Evolutionary conservation across 768 basidiomycete genomes (phyloP).

Genomic region (Multifurca ochricompacta): DNA sequence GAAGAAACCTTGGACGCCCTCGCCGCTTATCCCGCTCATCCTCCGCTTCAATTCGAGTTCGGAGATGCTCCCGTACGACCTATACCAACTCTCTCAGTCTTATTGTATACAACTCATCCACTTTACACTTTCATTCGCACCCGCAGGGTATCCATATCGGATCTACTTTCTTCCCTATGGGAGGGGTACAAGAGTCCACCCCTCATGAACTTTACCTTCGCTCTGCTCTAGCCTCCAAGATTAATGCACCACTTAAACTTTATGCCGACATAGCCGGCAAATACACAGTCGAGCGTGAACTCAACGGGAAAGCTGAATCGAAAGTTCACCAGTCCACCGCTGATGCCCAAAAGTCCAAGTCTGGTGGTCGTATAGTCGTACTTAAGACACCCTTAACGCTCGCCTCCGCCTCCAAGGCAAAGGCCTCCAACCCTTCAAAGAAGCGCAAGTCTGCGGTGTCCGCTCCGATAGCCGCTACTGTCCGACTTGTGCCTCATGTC

Average conservation of each 20-base stretch:
- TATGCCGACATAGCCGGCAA: conserved; percentile 71
- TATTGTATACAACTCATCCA: background rate
- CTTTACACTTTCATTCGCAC: background rate
- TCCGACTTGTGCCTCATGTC: conserved; percentile 13
- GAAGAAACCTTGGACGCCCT: conserved; percentile 65
- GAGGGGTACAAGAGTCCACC: conserved; percentile 41
- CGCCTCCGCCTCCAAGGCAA: conserved; percentile 23
- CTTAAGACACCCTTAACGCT: conserved; percentile 33
- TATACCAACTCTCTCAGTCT: background rate
- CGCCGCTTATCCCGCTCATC: conserved; percentile 38
- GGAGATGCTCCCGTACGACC: conserved; percentile 47
- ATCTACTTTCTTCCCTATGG: conserved; percentile 55
- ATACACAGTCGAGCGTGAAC: conserved; percentile 56
- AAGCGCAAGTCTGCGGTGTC: conserved; percentile 15
- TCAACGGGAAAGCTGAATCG: conserved; percentile 35
- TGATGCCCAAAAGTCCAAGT: conserved; percentile 36
- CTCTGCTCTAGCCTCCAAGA: conserved; percentile 47
- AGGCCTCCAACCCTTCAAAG: conserved; percentile 26
- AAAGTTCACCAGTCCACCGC: conserved; percentile 34
- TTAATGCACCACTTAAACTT: conserved; percentile 59
- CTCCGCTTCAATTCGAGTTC: conserved; percentile 53
- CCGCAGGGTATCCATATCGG: conserved; percentile 49
- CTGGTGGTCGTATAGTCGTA: conserved; percentile 39
- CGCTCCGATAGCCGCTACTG: conserved; percentile 3
- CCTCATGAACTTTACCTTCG: conserved; percentile 71